Conservation (phyloP, 1,284 basidiomycete genomes). For the Cerioporus squamosus region DNA sequence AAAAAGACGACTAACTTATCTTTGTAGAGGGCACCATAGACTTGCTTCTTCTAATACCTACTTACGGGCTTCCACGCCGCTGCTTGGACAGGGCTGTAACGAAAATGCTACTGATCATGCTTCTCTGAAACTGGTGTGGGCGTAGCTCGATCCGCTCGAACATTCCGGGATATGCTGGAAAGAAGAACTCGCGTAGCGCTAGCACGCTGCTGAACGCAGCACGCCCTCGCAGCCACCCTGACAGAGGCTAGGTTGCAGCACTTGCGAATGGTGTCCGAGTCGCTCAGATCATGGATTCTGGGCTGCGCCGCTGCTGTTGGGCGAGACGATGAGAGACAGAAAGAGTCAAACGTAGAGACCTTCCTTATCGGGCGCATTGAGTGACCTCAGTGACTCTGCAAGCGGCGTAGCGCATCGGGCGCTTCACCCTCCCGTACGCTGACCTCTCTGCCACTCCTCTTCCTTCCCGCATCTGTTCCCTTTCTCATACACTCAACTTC, state of each 20-base stretch:
- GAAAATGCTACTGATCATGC: conserved; percentile 12
- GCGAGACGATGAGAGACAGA: background rate
- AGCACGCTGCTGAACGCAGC: too few species aligned
- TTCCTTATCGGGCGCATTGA: conserved; percentile 39
- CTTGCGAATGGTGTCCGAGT: too few species aligned
- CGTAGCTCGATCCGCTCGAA: too few species aligned
- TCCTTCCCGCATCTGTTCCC: background rate
- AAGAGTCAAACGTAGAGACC: conserved; percentile 20
- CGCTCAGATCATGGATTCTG: too few species aligned
- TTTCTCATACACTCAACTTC: background rate
- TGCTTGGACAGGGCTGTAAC: conserved; percentile 8
- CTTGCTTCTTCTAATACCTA: conserved; percentile 20
- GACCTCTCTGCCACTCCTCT: conserved; percentile 17
- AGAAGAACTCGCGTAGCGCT: too few species aligned
- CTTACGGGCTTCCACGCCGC: conserved; percentile 3
- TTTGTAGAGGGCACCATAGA: conserved; percentile 21
- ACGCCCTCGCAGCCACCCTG: too few species aligned
- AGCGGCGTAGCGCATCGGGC: conserved; percentile 10
- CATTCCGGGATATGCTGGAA: too few species aligned
- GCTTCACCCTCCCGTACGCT: conserved; percentile 16
- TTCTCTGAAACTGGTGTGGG: background rate
- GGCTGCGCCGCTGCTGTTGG: background rate
- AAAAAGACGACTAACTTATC: conserved; percentile 28
- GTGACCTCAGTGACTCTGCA: conserved; percentile 27
- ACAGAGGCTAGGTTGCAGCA: too few species aligned